Percentiles rank a stretch among this genome's conserved stretches.
Conservation (phyloP, 2,329 filamentous ascomycete species). For the Chrysoporthe austroafricana region DNA sequence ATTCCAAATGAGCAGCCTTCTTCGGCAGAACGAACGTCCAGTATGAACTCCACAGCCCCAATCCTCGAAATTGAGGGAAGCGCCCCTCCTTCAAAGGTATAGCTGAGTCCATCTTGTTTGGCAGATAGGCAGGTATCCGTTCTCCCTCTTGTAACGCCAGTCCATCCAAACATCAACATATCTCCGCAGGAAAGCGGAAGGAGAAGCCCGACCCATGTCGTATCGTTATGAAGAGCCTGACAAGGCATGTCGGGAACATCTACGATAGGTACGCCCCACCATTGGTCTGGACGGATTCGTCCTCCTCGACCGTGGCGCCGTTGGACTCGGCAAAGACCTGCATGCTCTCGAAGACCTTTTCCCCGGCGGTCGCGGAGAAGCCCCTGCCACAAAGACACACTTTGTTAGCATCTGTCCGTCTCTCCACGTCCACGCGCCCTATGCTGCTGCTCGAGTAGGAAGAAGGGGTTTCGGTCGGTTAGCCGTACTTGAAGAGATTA, state of each 20-base stretch:
- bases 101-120: background rate
- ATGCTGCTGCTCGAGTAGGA: background rate
- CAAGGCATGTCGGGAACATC: conserved; percentile 23
- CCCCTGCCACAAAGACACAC: conserved; percentile 56
- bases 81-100: background rate
- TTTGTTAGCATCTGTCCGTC: background rate
- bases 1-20: background rate
- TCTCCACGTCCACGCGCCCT: background rate
- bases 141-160: conserved; percentile 5
- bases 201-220: background rate
- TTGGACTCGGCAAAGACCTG: conserved; percentile 63
- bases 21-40: conserved; percentile 7
- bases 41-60: background rate
- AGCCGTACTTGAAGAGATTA: conserved; percentile 65
- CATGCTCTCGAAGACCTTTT: conserved; percentile 69
- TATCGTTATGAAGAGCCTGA: conserved; percentile 3
- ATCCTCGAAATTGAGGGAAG: background rate
- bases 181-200: background rate
- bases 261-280: background rate
- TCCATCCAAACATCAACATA: conserved; percentile 1
- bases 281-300: conserved; percentile 64
- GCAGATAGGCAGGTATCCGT: background rate
- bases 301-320: conserved; percentile 74
- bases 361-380: conserved; percentile 75
- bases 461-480: too few relatives aligned